Evolutionary conservation across 176 grass and related monocot species (phyloP), one percentile per base, ranked within the genome.

Genomic region (Triticum dicoccoides): DNA sequence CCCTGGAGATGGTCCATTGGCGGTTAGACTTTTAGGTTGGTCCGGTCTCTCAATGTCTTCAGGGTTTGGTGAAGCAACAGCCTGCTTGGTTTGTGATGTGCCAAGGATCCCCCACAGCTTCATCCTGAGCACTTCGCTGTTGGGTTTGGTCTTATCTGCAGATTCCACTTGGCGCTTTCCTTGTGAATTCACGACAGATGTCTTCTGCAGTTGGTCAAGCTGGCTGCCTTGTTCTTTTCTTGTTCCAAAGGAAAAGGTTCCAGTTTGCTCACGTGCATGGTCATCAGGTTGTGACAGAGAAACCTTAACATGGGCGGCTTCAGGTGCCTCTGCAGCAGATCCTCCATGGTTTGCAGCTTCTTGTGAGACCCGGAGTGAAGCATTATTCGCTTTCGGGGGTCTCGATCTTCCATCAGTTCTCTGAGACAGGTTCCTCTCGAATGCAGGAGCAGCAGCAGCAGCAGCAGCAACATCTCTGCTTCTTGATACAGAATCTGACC

Each of bases 81-180:
- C 89, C 63, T 94, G 91, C 80, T 93, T 93, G 82, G 83, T 95
- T 79, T 96, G 88, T 82, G 94, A 90, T 89, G 85, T 23, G 64
- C 72, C 92, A 91, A 99, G 94, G 82, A 99, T 99, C 83, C 94
- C 94, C 94, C 89, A 89, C 21, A 99, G 38, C 85, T 94, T 96
- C 89, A 90, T 91, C 77, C 85, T 92, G 79, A 96, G 91, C 12
- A 80, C 56, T 63, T 91, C 89, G 35, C 76, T 92, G 11, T 89
- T 90, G 32, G 74, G 61, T 51, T 88, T 91, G 73, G 13, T 76
- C 76, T 90, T 89, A 88, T 82, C 86, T 29, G 83, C 51, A 24
- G 61, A 83, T 66, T 78, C 77, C 73, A 71, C 65, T 77, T 65
- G 24, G 13, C 2, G 11, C 30, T 69, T 80, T 91, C 61, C 77